Evolutionary conservation across 768 basidiomycete species (phyloP), one percentile per base, ranked within the genome.

Genomic region (Termitomyces sp.): DNA sequence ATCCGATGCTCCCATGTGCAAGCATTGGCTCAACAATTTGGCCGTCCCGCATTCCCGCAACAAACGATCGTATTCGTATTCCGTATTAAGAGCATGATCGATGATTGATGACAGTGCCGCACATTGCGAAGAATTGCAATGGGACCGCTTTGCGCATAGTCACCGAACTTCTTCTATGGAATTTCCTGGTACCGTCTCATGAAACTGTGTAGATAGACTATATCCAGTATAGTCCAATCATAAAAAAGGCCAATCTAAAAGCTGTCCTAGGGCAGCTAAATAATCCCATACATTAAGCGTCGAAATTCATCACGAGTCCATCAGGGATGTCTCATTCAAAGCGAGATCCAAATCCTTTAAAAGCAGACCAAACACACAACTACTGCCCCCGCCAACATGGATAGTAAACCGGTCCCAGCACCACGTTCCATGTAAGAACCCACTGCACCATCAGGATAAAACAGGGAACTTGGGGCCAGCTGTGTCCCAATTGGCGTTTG

Each of bases 401-500:
- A 51, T 51, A 51, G 6, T 11, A 29, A 51, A 27, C 5, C 25
- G 12, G 40, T 14, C 27, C 10, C 37, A 19, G 10, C 25, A 11
- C 21, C 25, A 40, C 37, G 50, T n/a, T 40, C 25, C 7, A 38
- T 29, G 37, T 29, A 6, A 51, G 29, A 23, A 6, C 37, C n/a
- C 37, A 7, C n/a, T 14, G 10, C 37, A 10, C 37, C 37, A 17
- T 3, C 17, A n/a, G 61, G 52, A 37, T 60, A 64, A 16, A 66
- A 66, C 23, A 64, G 25, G n/a, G 65, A 54, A 35, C 61, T 66
- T 14, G 62, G 62, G 7, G 56, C 43, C 14, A 65, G 35, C 16
- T 55, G 60, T 14, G 65, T 66, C 21, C 63, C 65, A 7, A 57
- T 49, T n/a, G 61, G 56, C 3, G 43, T 42, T 2, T 51, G 53